A percentile compares a stretch with the other conserved stretches of the same genome.
These are phyloP conservation scores for Fraxinus dipetala DNA, from an alignment of 305 asterid species.

Conservation along the genomic window DNA sequence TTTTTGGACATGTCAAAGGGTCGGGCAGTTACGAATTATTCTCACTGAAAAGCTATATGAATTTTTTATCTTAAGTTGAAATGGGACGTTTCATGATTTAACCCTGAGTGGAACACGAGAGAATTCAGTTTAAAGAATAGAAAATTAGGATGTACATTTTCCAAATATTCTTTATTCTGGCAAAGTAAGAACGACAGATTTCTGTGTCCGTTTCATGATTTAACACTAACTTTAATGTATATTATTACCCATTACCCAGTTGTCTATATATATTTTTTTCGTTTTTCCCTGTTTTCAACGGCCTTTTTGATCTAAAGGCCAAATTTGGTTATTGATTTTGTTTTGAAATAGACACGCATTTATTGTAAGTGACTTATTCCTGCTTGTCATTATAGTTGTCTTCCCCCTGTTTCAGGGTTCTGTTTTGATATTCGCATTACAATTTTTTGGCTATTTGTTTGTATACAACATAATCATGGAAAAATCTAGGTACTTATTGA, in stretches of 20 bases:
- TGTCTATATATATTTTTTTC: neutral
- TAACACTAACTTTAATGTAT: neutral
- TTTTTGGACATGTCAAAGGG: neutral
- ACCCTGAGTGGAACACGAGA: neutral
- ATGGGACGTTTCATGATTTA: neutral
- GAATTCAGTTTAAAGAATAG: neutral
- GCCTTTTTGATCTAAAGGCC: neutral
- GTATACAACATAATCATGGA: neutral
- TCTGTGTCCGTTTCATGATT: neutral
- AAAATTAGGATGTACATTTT: neutral
- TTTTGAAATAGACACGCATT: neutral
- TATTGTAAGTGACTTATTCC: neutral
- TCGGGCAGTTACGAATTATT: neutral
- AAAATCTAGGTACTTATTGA: constrained; percentile 18
- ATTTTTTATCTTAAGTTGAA: neutral
- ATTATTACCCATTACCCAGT: neutral
- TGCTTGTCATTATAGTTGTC: constrained; percentile 3
- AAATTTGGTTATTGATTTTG: neutral
- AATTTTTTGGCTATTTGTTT: neutral
- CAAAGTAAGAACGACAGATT: too few relatives aligned
- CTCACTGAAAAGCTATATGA: neutral
- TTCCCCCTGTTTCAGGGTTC: neutral
- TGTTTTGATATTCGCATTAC: neutral
- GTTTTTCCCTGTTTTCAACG: neutral
- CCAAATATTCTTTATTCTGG: neutral